phyloP scores from a whole-genome alignment of 495 filamentous ascomycete species.

The Gamarada debralockiae region DNA sequence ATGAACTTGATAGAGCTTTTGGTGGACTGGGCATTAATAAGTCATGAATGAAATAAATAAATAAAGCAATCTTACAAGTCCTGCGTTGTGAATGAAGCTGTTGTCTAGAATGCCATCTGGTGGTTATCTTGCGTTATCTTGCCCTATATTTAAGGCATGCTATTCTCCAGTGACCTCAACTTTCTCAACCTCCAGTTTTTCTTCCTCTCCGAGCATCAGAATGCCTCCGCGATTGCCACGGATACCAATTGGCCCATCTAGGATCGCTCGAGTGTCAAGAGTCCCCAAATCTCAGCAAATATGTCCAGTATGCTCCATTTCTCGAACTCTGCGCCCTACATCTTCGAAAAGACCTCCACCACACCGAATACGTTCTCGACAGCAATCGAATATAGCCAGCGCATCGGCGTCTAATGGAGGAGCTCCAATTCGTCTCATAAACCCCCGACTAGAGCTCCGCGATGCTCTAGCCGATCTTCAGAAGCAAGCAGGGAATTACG shows the following conservation, averaged over 20 bases:
- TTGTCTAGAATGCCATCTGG: not conserved
- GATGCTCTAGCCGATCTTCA: slow-evolving; percentile 58
- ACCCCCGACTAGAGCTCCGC: slow-evolving; percentile 47
- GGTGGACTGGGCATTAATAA: slow-evolving; percentile 54
- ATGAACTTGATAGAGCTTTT: slow-evolving; percentile 87
- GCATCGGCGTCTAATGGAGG: not conserved
- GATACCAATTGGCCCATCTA: slow-evolving; percentile 10
- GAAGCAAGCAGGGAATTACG: slow-evolving; percentile 55
- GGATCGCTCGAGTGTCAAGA: slow-evolving; percentile 16
- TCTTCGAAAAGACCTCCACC: not conserved
- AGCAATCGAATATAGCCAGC: slow-evolving; percentile 2
- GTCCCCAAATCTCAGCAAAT: slow-evolving; percentile 15
- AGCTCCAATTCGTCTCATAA: not conserved
- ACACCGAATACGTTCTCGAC: slow-evolving; percentile 5
- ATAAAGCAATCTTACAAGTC: no score
- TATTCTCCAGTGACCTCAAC: not conserved
- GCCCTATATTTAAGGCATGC: slow-evolving; percentile 11
- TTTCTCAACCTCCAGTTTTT: not conserved
- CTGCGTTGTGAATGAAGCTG: not conserved
- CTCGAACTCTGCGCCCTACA: not conserved
- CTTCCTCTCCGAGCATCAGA: slow-evolving; percentile 7
- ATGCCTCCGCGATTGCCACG: slow-evolving; percentile 28
- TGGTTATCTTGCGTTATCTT: not conserved
- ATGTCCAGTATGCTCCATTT: slow-evolving; percentile 23
- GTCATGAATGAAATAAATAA: not conserved